phyloP scores from a whole-genome alignment of 306 rosid genomes.

The Medicago lupulina region DNA sequence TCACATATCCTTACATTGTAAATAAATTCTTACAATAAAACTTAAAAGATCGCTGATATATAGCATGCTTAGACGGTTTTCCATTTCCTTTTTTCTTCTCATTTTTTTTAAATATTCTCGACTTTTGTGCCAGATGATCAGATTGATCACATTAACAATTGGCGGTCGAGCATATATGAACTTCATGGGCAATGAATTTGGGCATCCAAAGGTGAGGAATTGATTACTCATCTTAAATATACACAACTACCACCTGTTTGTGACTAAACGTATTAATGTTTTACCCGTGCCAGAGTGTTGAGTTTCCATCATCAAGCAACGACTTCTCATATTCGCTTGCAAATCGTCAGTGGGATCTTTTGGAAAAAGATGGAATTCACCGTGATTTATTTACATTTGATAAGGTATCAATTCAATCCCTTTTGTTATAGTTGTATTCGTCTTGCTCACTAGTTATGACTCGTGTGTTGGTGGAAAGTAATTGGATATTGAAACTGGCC shows the following conservation, averaged over 20 bases:
- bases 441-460: conserved; percentile 29
- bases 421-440: conserved; percentile 25
- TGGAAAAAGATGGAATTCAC: conserved; percentile 63
- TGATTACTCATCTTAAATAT: conserved; percentile 23
- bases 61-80: conserved; percentile 12
- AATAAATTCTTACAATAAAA: not conserved
- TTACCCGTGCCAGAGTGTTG: conserved; percentile 71
- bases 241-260: conserved; percentile 14
- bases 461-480: conserved; percentile 17
- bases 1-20: conserved; percentile 11
- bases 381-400: conserved; percentile 70
- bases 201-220: conserved; percentile 83
- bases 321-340: conserved; percentile 81
- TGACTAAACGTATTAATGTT: conserved; percentile 45
- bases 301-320: conserved; percentile 86
- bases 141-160: conserved; percentile 76
- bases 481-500: conserved; percentile 16
- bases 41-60: not conserved
- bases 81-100: conserved; percentile 4
- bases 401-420: conserved; percentile 57
- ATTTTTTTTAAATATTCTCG: conserved; percentile 30
- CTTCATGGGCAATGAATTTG: conserved; percentile 99
- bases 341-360: conserved; percentile 85
- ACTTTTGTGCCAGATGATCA: conserved; percentile 70
- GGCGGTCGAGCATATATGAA: conserved; percentile 87